These are phyloP conservation scores for Fusarium tupiense DNA, from an alignment of 2,329 filamentous ascomycete species.

Conservation along the genomic window DNA sequence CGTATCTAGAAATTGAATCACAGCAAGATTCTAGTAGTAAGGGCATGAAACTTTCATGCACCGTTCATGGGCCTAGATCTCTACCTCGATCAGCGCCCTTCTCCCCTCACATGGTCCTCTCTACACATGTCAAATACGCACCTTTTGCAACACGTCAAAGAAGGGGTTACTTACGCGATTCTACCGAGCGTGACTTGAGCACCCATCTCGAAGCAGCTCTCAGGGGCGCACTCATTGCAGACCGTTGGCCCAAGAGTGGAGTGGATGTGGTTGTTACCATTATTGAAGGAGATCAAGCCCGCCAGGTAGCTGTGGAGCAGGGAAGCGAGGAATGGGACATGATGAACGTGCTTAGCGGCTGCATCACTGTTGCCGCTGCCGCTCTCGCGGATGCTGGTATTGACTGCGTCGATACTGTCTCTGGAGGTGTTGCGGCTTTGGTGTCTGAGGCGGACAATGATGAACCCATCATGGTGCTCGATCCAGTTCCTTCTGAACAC, in stretches of 20 bases:
- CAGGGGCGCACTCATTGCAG: constrained; percentile 87
- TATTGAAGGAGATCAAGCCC: constrained; percentile 90
- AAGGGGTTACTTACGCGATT: constrained; percentile 86
- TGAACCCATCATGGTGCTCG: constrained; percentile 69
- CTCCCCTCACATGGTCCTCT: constrained; percentile 89
- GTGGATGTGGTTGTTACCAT: constrained; percentile 95
- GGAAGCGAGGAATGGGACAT: constrained; percentile 79
- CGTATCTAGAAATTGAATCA: constrained; percentile 78
- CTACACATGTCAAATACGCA: constrained; percentile 95
- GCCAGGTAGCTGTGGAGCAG: constrained; percentile 56
- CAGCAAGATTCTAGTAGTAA: constrained; percentile 60
- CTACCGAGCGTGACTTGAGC: constrained; percentile 86
- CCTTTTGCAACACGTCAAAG: constrained; percentile 88
- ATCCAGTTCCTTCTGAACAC: constrained; percentile 86
- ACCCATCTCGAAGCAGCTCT: constrained; percentile 92
- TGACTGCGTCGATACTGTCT: constrained; percentile 90
- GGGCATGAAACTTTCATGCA: constrained; percentile 90
- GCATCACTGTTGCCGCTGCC: constrained; percentile 92
- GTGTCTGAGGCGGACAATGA: constrained; percentile 56
- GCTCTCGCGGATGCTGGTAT: constrained; percentile 95
- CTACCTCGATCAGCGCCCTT: constrained; percentile 91
- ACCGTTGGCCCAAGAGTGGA: constrained; percentile 97
- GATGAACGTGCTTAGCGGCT: constrained; percentile 91
- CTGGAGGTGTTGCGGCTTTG: constrained; percentile 88
- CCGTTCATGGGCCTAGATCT: constrained; percentile 91